A percentile compares a stretch with the other conserved stretches of the same genome.
These are phyloP conservation scores for Teunomyces cretensis DNA, from an alignment of 805 yeast genomes.

Conservation along the genomic window DNA sequence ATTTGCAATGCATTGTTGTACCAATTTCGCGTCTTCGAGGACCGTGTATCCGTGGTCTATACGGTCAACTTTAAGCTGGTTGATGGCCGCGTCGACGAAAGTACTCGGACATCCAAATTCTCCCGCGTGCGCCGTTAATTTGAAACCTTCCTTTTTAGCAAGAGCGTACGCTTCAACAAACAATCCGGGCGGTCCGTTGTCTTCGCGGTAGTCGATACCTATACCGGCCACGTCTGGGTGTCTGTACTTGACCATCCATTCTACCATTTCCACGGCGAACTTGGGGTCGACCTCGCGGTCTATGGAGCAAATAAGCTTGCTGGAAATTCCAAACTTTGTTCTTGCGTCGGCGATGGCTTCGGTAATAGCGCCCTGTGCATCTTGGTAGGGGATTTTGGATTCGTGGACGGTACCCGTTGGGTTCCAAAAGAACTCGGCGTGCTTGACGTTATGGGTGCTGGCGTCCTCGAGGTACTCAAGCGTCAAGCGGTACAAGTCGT, in stretches of 20 bases:
- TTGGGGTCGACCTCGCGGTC: slow-evolving; percentile 26
- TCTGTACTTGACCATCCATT: slow-evolving; percentile 24
- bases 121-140: background rate
- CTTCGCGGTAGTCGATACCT: slow-evolving; percentile 32
- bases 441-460: slow-evolving; percentile 19
- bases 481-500: slow-evolving; percentile 24
- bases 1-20: slow-evolving; percentile 19
- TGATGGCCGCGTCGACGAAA: background rate
- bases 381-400: slow-evolving; percentile 22
- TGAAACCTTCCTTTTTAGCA: background rate
- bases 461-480: slow-evolving; percentile 23
- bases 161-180: slow-evolving; percentile 22
- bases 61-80: background rate
- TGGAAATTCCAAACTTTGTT: slow-evolving; percentile 15
- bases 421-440: slow-evolving; percentile 31
- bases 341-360: slow-evolving; percentile 22
- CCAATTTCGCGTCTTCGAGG: background rate
- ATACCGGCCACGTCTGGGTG: slow-evolving; percentile 22
- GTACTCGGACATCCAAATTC: background rate
- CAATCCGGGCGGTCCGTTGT: slow-evolving; percentile 24
- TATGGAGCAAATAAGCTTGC: slow-evolving; percentile 25
- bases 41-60: background rate
- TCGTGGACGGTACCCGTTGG: slow-evolving; percentile 28
- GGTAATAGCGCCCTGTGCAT: slow-evolving; percentile 23
- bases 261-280: slow-evolving; percentile 22